These are phyloP conservation scores for Alternaria sp. DNA, from an alignment of 2,329 filamentous ascomycete genomes.

Conservation along the genomic window DNA sequence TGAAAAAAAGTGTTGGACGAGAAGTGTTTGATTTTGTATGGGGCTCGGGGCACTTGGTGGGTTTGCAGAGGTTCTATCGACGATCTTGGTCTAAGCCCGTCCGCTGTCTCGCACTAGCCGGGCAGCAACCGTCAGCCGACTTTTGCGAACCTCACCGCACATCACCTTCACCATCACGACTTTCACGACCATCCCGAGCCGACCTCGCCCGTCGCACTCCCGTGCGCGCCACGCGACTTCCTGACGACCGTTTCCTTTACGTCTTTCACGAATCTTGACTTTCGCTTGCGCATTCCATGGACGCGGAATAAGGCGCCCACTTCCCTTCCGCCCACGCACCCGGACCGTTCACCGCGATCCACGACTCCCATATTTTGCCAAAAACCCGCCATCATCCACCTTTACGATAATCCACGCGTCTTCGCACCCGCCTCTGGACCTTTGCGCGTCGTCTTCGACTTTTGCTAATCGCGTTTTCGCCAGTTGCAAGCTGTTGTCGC, in stretches of 20 bases:
- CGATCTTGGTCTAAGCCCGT: constrained; percentile 17
- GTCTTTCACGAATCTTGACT: constrained; percentile 22
- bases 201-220: constrained; percentile 36
- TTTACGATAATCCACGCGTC: constrained; percentile 21
- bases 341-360: constrained; percentile 26
- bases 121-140: constrained; percentile 20
- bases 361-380: constrained; percentile 22
- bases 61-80: constrained; percentile 22
- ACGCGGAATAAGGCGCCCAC: constrained; percentile 26
- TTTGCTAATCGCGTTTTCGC: constrained; percentile 17
- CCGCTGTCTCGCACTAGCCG: constrained; percentile 23
- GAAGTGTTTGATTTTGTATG: constrained; percentile 10
- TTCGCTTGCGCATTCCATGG: constrained; percentile 25
- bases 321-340: constrained; percentile 32
- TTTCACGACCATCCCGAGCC: constrained; percentile 33
- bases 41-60: constrained; percentile 13
- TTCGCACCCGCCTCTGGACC: constrained; percentile 2
- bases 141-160: constrained; percentile 26
- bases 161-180: constrained; percentile 32
- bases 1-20: constrained; percentile 10
- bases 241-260: constrained; percentile 38
- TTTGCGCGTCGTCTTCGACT: constrained; percentile 15
- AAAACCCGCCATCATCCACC: constrained; percentile 7
- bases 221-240: constrained; percentile 28
- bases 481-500: constrained; percentile 21